Evolutionary conservation across 306 rosid species (phyloP).

Genomic region (Cucumis cinereus): DNA sequence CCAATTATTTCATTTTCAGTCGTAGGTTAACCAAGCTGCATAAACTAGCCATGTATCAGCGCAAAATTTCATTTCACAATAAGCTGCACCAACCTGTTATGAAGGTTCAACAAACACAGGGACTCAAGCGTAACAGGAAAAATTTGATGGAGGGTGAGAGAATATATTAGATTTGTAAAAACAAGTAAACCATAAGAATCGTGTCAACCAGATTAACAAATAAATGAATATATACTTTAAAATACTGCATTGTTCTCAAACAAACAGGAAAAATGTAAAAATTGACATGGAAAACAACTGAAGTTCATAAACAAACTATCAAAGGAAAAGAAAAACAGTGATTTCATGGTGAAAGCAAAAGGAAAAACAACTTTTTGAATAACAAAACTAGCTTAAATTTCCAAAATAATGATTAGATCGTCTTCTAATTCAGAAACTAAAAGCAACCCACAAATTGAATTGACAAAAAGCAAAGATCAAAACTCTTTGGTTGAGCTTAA

Average conservation of each 20-base stretch:
- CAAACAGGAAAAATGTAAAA: neutral
- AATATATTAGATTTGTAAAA: neutral
- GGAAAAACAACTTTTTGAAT: neutral
- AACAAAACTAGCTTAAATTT: neutral
- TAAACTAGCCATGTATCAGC: neutral
- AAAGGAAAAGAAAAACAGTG: neutral
- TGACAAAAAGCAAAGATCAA: neutral
- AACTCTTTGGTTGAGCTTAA: neutral
- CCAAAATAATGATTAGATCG: neutral
- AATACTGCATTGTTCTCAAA: neutral
- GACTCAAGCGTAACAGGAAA: neutral
- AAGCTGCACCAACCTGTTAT: neutral
- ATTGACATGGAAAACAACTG: neutral
- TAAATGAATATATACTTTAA: neutral
- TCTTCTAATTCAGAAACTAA: neutral
- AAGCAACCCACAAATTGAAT: neutral
- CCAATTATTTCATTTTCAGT: conserved; percentile 7
- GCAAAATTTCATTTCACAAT: neutral
- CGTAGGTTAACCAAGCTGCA: conserved; percentile 4
- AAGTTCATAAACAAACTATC: neutral
- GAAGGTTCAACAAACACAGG: neutral
- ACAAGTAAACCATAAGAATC: neutral
- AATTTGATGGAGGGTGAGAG: neutral
- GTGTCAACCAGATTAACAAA: neutral
- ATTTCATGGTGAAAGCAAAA: neutral